Evolutionary conservation across 306 rosid species (phyloP), one percentile per base, ranked within the genome.

Genomic region (Sechiopsis laciniata): DNA sequence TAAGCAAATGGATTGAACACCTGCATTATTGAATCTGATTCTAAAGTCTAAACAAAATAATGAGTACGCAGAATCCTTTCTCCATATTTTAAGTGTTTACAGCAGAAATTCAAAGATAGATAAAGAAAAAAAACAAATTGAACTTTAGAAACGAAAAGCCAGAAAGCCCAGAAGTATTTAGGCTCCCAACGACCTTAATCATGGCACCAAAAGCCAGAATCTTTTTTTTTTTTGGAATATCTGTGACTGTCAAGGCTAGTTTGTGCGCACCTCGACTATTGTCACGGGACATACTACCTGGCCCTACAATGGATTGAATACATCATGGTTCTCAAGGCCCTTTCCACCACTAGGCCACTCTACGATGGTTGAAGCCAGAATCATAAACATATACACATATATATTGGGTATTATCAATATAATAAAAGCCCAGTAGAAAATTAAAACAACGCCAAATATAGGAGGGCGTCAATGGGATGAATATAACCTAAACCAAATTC

Each of bases 401-500:
- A 2, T 32, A 32, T 32, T 5, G 3, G 3, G 42, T 37, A 37
- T 37, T 37, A 37, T 37, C 42, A 37, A 37, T 37, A 5, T 37
- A 3, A 37, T 37, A 37, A 37, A 37, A 37, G 42, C 42, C 42
- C 6, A 37, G 42, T 37, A 37, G 5, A 37, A 13, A 64, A 64
- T 2, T 20, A 66, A 66, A 65, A n/a, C n/a, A 65, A 42, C 16
- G 0, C 48, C 68, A 62, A n/a, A n/a, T n/a, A n/a, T n/a, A n/a
- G n/a, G n/a, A n/a, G n/a, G n/a, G n/a, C n/a, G n/a, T n/a, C n/a
- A n/a, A n/a, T n/a, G n/a, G n/a, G n/a, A n/a, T n/a, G n/a, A n/a
- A n/a, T n/a, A n/a, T 66, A 66, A 66, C 72, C 35, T 66, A 32
- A 65, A 40, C 72, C 54, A 66, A 40, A 66, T 19, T 66, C 35